These are phyloP conservation scores for Dovyalis caffra DNA, from an alignment of 345 rosid species.

Conservation along the genomic window DNA sequence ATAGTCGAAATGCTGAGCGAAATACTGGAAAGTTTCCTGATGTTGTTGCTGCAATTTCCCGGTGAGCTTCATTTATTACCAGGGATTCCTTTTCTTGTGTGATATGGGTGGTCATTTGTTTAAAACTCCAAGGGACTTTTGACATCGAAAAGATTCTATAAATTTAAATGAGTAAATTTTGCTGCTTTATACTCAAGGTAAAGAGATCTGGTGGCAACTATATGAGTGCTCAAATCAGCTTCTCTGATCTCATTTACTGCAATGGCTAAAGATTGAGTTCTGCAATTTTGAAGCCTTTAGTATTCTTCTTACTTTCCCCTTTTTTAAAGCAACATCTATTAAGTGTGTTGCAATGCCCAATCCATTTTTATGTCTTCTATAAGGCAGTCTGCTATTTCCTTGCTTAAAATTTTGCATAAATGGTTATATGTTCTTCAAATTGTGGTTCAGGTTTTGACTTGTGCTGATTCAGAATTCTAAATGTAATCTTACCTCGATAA, in stretches of 20 bases:
- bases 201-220: background rate
- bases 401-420: background rate
- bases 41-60: conserved; percentile 66
- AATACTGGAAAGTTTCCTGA: conserved; percentile 93
- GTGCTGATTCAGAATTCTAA: background rate
- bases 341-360: background rate
- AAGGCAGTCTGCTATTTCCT: background rate
- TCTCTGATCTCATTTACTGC: background rate
- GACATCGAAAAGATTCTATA: background rate
- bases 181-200: background rate
- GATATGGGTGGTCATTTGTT: background rate
- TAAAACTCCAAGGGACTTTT: background rate
- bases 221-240: background rate
- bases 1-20: conserved; percentile 90
- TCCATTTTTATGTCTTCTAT: conserved; percentile 1
- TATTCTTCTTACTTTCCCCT: background rate
- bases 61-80: conserved; percentile 40
- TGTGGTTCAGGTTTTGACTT: background rate
- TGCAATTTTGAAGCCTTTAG: background rate
- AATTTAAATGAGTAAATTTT: background rate
- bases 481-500: background rate
- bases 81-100: background rate
- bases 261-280: background rate
- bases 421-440: background rate
- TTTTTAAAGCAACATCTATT: background rate